Conservation (phyloP, 2,329 filamentous ascomycete genomes). For the Phialophora chinensis region DNA sequence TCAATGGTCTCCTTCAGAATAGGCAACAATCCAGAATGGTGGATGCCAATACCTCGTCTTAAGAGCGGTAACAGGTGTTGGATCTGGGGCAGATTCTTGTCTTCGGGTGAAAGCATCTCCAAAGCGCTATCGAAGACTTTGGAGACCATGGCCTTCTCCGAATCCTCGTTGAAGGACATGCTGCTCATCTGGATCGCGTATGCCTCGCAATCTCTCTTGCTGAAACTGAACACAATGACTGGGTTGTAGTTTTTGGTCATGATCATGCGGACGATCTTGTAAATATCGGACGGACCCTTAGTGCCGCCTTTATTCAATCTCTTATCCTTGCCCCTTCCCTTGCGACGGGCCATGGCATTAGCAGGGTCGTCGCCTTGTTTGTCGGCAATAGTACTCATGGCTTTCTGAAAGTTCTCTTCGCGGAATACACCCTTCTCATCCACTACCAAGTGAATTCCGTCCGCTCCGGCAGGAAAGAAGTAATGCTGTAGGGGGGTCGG, state of each 20-base stretch:
- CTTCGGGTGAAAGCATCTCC: constrained; percentile 88
- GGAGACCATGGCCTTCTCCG: constrained; percentile 90
- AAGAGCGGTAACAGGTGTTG: constrained; percentile 86
- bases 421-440: constrained; percentile 97
- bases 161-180: constrained; percentile 93
- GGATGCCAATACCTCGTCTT: constrained; percentile 90
- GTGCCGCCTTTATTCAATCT: constrained; percentile 86
- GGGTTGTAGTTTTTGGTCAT: constrained; percentile 97
- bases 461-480: constrained; percentile 91
- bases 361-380: constrained; percentile 84
- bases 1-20: constrained; percentile 99
- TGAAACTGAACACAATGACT: constrained; percentile 99
- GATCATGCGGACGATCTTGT: constrained; percentile 98
- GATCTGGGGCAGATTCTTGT: constrained; percentile 87
- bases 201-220: constrained; percentile 93
- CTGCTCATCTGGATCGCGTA: constrained; percentile 85
- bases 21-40: constrained; percentile 92
- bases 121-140: constrained; percentile 95
- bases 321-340: constrained; percentile 90
- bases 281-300: constrained; percentile 78
- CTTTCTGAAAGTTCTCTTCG: constrained; percentile 96
- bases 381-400: constrained; percentile 87
- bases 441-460: constrained; percentile 91
- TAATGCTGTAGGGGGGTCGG: constrained; percentile 97
- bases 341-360: constrained; percentile 78